Percentiles rank a stretch among this genome's conserved stretches.
Evolutionary conservation across 2,329 filamentous ascomycete species (phyloP).

Genomic region (Diaporthe citrichinensis): DNA sequence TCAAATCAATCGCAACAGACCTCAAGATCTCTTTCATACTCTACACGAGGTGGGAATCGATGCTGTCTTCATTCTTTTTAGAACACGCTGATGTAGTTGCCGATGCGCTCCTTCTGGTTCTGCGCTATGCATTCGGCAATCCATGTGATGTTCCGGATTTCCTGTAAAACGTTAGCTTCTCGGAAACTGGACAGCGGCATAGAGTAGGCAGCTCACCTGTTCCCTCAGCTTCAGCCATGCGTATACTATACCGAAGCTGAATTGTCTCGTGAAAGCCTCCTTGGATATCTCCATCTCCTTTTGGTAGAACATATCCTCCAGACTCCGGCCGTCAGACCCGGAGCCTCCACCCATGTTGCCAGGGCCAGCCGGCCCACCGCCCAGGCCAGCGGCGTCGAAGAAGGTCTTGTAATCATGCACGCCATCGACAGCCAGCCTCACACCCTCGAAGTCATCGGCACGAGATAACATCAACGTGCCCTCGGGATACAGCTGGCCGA

Average conservation of each 20-base stretch:
- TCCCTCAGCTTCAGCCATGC: constrained; percentile 98
- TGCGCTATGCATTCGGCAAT: constrained; percentile 99
- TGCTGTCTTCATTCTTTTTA: constrained; percentile 58
- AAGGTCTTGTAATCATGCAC: constrained; percentile 95
- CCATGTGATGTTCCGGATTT: constrained; percentile 99
- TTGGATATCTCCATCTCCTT: constrained; percentile 99
- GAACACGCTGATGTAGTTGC: constrained; percentile 99
- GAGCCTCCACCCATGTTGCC: constrained; percentile 88
- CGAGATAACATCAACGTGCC: constrained; percentile 94
- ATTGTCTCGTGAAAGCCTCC: constrained; percentile 93
- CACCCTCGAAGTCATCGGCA: constrained; percentile 94
- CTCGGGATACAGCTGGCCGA: constrained; percentile 93
- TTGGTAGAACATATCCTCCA: constrained; percentile 98
- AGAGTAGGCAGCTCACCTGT: constrained; percentile 75
- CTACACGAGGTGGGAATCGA: constrained; percentile 36
- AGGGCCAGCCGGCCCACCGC: constrained; percentile 77
- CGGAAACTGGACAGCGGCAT: constrained; percentile 20
- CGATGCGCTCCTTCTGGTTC: constrained; percentile 98
- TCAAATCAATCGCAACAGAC: constrained; percentile 37
- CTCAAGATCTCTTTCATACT: constrained; percentile 32
- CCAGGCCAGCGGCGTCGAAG: constrained; percentile 90
- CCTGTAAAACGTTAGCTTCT: constrained; percentile 68
- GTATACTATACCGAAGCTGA: constrained; percentile 95
- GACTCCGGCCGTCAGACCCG: constrained; percentile 85
- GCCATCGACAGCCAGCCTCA: constrained; percentile 92